Evolutionary conservation across 441 rosid species (phyloP), one percentile per base, ranked within the genome.

Genomic region (Cnidoscolus chayamansa): DNA sequence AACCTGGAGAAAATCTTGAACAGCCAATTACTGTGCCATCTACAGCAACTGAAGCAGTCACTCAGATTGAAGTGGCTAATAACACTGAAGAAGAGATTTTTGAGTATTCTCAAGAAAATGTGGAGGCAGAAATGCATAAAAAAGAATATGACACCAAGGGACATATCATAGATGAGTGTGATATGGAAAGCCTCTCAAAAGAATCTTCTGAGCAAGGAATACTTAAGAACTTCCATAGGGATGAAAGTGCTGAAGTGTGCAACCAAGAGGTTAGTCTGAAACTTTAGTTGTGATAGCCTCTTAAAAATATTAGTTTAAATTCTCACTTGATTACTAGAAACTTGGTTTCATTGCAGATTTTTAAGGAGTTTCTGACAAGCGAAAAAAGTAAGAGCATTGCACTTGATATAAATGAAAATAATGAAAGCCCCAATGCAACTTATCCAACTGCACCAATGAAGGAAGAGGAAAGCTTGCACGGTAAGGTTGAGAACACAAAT

Each of bases 211-310:
- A 57, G 7, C 63, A 45, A 74, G 63, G 45, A 48, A 53, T 8
- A 2, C 17, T 43, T 20, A 50, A 77, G 60, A 59, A 78, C 67
- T 59, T 65, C 20, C 66, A 62, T 50, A 64, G 43, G 20, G 74
- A 60, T n/a, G 61, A 61, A 60, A 16, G 50, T 61, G 19, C 30
- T 35, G 61, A 71, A 51, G 25, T 13, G 25, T 59, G 71, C 7
- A 19, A 68, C 53, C 59, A 13, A 80, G 80, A 81, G 84, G 86
- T 84, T 56, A 65, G 76, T 20, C 8, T 3, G 47, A 65, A 19
- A 19, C 48, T 58, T 11, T 31, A 20, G 19, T 25, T 25, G 49
- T 20, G 25, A 49, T 71, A 69, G 61, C 47, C 30, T 59, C 40
- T 9, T 7, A 51, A 2, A 59, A 56, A 47, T 4, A 19, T 71